A percentile compares a stretch with the other conserved stretches of the same genome.
Conservation (phyloP, 768 basidiomycete species). For the Daedalea quercina region DNA sequence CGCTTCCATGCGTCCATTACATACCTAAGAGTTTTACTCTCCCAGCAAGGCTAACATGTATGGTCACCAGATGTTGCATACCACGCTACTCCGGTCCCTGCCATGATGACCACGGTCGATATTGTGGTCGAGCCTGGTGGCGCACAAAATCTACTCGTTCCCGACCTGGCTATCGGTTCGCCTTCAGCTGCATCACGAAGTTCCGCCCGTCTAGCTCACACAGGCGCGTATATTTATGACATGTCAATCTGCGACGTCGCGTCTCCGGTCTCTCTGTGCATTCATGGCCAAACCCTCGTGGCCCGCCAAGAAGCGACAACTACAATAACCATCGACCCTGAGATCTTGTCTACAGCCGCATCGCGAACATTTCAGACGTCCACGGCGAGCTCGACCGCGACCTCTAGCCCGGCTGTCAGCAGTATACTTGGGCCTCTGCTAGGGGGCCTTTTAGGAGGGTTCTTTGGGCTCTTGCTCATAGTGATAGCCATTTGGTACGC, state of each 20-base stretch:
- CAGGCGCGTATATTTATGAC: not conserved
- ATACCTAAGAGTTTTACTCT: too few relatives aligned
- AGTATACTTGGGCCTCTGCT: constrained; percentile 39
- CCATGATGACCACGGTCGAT: too few relatives aligned
- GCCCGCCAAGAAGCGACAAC: not conserved
- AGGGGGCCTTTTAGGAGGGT: constrained; percentile 49
- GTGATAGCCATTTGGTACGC: constrained; percentile 43
- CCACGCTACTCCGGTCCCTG: too few relatives aligned
- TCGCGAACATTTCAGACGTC: too few relatives aligned
- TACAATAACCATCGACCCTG: not conserved
- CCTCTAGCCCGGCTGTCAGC: constrained; percentile 6
- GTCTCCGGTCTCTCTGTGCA: not conserved
- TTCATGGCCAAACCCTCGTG: not conserved
- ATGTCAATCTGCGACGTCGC: not conserved
- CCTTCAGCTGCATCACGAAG: not conserved
- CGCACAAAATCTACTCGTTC: too few relatives aligned
- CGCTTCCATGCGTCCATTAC: too few relatives aligned
- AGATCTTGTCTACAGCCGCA: not conserved
- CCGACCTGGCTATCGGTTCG: too few relatives aligned
- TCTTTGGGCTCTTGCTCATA: constrained; percentile 41
- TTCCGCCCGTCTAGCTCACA: not conserved
- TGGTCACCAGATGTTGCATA: too few relatives aligned
- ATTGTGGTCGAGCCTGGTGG: too few relatives aligned
- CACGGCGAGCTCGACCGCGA: not conserved
- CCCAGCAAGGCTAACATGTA: too few relatives aligned